A percentile compares a stretch with the other conserved stretches of the same genome.
These are phyloP conservation scores for Cladosporium cucumerinum DNA, from an alignment of 2,329 filamentous ascomycete species.

Conservation along the genomic window DNA sequence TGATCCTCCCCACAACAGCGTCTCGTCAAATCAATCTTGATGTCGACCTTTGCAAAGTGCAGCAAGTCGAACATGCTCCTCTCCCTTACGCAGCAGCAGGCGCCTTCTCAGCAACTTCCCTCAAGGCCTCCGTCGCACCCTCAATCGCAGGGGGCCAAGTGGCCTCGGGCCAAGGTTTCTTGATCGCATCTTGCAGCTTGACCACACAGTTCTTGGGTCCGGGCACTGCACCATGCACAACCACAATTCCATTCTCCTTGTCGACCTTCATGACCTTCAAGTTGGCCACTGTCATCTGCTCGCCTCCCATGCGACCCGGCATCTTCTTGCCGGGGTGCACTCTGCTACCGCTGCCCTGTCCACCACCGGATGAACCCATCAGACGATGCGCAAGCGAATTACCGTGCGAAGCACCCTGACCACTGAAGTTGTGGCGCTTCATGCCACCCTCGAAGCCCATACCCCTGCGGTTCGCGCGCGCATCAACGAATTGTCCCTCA, in stretches of 20 bases:
- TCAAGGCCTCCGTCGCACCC: slow-evolving; percentile 4
- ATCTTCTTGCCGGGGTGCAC: slow-evolving; percentile 97
- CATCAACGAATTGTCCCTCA: slow-evolving; percentile 86
- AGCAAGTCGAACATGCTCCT: not conserved
- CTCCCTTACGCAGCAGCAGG: slow-evolving; percentile 7
- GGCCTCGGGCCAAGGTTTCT: slow-evolving; percentile 69
- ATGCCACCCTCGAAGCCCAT: slow-evolving; percentile 97
- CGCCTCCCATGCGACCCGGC: slow-evolving; percentile 90
- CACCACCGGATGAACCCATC: slow-evolving; percentile 84
- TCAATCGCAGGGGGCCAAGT: slow-evolving; percentile 6
- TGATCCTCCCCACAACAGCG: not conserved
- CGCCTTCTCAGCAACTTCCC: slow-evolving; percentile 12
- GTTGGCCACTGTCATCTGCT: slow-evolving; percentile 87
- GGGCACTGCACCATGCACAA: slow-evolving; percentile 81
- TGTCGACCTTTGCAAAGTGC: not conserved
- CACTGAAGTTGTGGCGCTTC: slow-evolving; percentile 89
- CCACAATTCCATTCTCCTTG: slow-evolving; percentile 77
- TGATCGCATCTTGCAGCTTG: slow-evolving; percentile 83
- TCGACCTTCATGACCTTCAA: slow-evolving; percentile 86
- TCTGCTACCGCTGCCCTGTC: slow-evolving; percentile 87
- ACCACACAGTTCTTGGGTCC: slow-evolving; percentile 86
- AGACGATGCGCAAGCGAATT: slow-evolving; percentile 91
- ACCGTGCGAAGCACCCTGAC: slow-evolving; percentile 90
- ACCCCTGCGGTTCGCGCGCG: slow-evolving; percentile 72
- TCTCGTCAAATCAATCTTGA: not conserved